These are phyloP conservation scores for Senna siamea DNA, from an alignment of 306 rosid genomes.

Conservation along the genomic window DNA sequence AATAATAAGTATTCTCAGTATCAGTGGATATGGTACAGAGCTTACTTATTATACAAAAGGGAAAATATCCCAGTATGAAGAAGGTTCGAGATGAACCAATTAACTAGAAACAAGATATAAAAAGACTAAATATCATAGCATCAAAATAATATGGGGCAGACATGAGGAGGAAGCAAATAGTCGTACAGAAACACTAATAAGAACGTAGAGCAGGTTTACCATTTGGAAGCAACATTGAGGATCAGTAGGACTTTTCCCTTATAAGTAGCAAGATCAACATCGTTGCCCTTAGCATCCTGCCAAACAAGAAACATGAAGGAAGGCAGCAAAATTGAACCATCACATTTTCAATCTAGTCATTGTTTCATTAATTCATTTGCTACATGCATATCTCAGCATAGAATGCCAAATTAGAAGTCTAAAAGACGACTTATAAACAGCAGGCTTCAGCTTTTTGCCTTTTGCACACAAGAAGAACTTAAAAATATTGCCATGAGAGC, in stretches of 20 bases:
- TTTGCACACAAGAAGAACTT: not conserved
- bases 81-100: not conserved
- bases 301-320: not conserved
- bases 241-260: constrained; percentile 76
- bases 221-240: constrained; percentile 93
- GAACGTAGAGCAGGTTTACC: constrained; percentile 46
- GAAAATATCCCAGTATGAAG: not conserved
- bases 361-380: not conserved
- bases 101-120: not conserved
- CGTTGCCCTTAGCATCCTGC: constrained; percentile 79
- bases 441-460: not conserved
- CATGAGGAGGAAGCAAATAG: not conserved
- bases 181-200: not conserved
- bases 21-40: not conserved
- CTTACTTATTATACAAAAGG: not conserved
- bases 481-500: no score
- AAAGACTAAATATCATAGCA: not conserved
- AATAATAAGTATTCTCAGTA: constrained; percentile 9
- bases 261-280: constrained; percentile 61
- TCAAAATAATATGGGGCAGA: constrained; percentile 8
- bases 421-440: no score
- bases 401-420: not conserved
- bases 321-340: not conserved
- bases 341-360: not conserved
- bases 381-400: not conserved